Evolutionary conservation across 352 stramenopile species (phyloP).

Genomic region (Achlya hypogyna): DNA sequence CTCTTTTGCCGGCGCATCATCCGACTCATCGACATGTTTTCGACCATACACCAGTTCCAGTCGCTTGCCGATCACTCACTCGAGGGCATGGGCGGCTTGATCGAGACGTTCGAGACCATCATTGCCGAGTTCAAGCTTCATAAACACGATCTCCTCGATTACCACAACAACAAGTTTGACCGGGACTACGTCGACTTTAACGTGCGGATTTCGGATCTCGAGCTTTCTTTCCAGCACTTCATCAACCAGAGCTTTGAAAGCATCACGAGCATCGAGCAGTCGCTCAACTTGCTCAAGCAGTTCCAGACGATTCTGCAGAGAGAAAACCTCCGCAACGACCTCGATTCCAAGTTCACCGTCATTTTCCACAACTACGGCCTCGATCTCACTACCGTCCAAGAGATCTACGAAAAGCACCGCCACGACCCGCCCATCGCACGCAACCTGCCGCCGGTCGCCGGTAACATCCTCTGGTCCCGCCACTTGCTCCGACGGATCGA

Average conservation of each 20-base stretch:
- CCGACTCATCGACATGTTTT: slow-evolving; percentile 89
- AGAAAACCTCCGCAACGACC: slow-evolving; percentile 64
- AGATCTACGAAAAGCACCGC: slow-evolving; percentile 81
- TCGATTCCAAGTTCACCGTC: slow-evolving; percentile 86
- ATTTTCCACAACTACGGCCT: slow-evolving; percentile 90
- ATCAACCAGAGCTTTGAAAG: slow-evolving; percentile 86
- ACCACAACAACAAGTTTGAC: slow-evolving; percentile 88
- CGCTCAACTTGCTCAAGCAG: slow-evolving; percentile 71
- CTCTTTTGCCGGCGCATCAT: slow-evolving; percentile 83
- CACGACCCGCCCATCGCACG: slow-evolving; percentile 71
- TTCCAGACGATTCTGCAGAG: slow-evolving; percentile 85
- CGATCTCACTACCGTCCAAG: slow-evolving; percentile 73
- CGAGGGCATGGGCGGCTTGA: slow-evolving; percentile 82
- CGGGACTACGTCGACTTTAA: slow-evolving; percentile 93
- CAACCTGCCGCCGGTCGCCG: slow-evolving; percentile 74
- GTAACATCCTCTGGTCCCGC: slow-evolving; percentile 80
- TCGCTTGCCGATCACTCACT: slow-evolving; percentile 82
- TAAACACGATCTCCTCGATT: slow-evolving; percentile 83
- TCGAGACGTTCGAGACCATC: slow-evolving; percentile 74
- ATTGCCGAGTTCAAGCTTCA: slow-evolving; percentile 66
- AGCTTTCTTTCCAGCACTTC: slow-evolving; percentile 82
- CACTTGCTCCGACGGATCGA: slow-evolving; percentile 81
- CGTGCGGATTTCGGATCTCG: slow-evolving; percentile 83
- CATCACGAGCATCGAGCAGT: slow-evolving; percentile 86
- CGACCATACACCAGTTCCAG: slow-evolving; percentile 88